These are phyloP conservation scores for Nakaseomyces delphensis DNA, from an alignment of 1,139 yeast genomes.

Conservation along the genomic window DNA sequence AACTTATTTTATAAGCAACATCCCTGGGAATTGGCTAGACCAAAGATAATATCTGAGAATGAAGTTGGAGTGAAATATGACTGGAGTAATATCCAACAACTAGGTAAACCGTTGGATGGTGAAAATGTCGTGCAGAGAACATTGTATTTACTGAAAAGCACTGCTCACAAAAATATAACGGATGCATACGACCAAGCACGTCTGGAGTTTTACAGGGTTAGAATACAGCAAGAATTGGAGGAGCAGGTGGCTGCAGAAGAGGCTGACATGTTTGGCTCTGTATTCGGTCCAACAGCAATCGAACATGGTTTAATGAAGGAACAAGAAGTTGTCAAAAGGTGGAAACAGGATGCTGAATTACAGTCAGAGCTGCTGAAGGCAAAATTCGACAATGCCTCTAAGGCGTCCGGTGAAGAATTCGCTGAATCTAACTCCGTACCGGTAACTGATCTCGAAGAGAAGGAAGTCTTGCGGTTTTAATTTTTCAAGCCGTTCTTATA, in stretches of 20 bases:
- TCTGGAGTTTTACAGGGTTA: conserved; percentile 74
- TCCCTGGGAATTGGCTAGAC: conserved; percentile 97
- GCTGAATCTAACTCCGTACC: neutral
- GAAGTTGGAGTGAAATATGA: conserved; percentile 48
- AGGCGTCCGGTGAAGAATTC: conserved; percentile 13
- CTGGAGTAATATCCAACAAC: conserved; percentile 74
- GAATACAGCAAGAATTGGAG: conserved; percentile 78
- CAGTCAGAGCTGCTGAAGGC: conserved; percentile 43
- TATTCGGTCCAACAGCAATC: conserved; percentile 51
- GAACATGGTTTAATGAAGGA: conserved; percentile 66
- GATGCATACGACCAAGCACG: conserved; percentile 82
- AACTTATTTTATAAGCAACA: conserved; percentile 79
- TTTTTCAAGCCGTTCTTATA: no score
- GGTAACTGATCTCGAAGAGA: neutral
- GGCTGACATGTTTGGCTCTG: conserved; percentile 75
- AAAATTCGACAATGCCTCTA: conserved; percentile 38
- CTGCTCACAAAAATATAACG: conserved; percentile 37
- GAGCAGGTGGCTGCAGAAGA: conserved; percentile 75
- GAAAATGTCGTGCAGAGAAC: conserved; percentile 93
- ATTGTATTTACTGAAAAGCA: conserved; percentile 49
- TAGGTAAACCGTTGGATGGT: conserved; percentile 72
- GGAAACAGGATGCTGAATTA: conserved; percentile 65
- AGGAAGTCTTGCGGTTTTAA: neutral
- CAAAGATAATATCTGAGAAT: conserved; percentile 77
- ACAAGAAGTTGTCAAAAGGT: conserved; percentile 57